phyloP scores from a whole-genome alignment of 805 yeast species.

The Tetrapisispora arboricola region DNA sequence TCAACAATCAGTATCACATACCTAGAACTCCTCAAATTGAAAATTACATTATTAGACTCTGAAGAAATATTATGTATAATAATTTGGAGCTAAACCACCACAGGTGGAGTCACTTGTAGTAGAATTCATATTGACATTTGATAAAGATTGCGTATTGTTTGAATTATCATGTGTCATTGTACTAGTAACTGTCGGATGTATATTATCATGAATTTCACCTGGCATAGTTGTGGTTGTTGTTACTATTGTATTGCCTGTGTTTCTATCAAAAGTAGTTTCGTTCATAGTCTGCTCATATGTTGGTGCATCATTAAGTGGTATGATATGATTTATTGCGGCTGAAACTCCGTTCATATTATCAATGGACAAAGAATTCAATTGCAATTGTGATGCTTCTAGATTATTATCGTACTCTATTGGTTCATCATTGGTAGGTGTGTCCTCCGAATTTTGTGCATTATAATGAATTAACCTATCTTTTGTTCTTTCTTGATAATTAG shows the following conservation, averaged over 20 bases:
- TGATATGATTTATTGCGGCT: not conserved
- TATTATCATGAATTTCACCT: not conserved
- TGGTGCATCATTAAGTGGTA: constrained; percentile 1
- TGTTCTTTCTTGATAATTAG: constrained; percentile 10
- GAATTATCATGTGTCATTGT: not conserved
- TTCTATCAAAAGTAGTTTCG: not conserved
- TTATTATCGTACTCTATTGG: too few species aligned
- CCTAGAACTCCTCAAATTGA: too few species aligned
- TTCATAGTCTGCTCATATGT: constrained; percentile 4
- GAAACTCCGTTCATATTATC: not conserved
- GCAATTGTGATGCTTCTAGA: too few species aligned
- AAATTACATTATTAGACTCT: too few species aligned
- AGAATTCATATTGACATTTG: not conserved
- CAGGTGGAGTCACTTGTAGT: too few species aligned
- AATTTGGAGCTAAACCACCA: too few species aligned
- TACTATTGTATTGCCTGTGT: not conserved
- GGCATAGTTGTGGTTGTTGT: not conserved
- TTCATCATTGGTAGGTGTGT: not conserved
- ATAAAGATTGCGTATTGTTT: not conserved
- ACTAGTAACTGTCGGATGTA: constrained; percentile 1
- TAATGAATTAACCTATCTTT: constrained; percentile 26
- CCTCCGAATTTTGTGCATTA: not conserved
- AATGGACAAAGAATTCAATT: too few species aligned
- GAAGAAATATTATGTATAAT: too few species aligned
- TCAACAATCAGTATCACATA: too few species aligned